Base-by-base conservation (phyloP, 495 filamentous ascomycete species). In the Cladorrhinum samala region DNA sequence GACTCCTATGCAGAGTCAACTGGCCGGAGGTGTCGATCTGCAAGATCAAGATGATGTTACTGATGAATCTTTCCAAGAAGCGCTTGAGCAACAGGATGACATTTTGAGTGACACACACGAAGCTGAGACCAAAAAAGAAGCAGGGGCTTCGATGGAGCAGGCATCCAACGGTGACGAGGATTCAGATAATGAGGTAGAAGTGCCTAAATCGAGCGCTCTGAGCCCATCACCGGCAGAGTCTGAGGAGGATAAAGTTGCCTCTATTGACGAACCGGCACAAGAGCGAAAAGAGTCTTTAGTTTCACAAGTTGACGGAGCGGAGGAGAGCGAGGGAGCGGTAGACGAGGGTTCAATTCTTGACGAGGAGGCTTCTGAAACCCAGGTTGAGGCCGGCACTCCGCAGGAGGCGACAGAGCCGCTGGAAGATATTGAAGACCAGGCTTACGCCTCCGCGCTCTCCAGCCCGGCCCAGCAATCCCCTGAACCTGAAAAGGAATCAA, bases 1-100 rank as follows among this genome's bases (percentile, higher is more conserved):
- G 23, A 60, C 58, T 9, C 50, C 53, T 5, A 45, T 51, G 46
- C 49, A 56, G 33, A 56, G 53, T 24, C 49, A 50, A 14, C 17
- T 51, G 38, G 45, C 16, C 3, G 20, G 46, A 38, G 16, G 13
- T 14, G 50, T 37, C 27, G 25, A 21, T 14, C 40, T 20, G 9
- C 18, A 46, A 23, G 40, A 19, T 7, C 39, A 8, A 18, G 39
- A 41, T 14, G 39, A 17, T 14, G 39, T 4, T 17, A 9, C 19
- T 46, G 43, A 30, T 3, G 24, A 23, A 19, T 23, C 19, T 5
- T n/a, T 23, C 16, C 11, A 5, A 11, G 27, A 33, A 6, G 27
- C 27, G 11, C 6, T 33, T 33, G 27, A 33, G 27, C 27, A 33
- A 11, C 11, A 6, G 27, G 27, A 11, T 33, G 27, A 33, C 6